Conservation (phyloP, 257 asterid species). For the Solanum ahanhuiri region DNA sequence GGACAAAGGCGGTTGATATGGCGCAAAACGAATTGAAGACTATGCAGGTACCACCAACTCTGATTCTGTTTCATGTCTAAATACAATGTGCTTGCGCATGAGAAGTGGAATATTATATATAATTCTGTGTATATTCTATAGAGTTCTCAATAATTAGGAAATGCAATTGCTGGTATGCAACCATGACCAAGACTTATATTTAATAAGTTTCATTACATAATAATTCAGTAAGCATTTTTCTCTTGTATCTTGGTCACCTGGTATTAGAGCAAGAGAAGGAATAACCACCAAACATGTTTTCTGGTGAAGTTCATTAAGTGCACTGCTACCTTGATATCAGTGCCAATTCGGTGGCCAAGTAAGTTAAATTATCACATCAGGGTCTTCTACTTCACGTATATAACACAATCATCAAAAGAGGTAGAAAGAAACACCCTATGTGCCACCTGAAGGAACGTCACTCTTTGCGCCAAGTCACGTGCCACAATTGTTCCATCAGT, state of each 20-base stretch:
- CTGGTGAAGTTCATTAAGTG: not conserved
- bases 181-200: not conserved
- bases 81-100: not conserved
- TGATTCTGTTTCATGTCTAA: not conserved
- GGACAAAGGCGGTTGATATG: slow-evolving; percentile 74
- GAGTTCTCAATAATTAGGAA: not conserved
- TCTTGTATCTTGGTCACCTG: not conserved
- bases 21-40: slow-evolving; percentile 16
- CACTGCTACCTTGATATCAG: not conserved
- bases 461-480: not conserved
- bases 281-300: not conserved
- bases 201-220: not conserved
- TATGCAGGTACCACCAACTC: not conserved
- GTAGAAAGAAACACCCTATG: not conserved
- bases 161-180: not conserved
- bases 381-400: not conserved
- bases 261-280: not conserved
- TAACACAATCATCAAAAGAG: not conserved
- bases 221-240: not conserved
- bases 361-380: not conserved
- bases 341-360: not conserved
- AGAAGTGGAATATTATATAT: not conserved
- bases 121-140: not conserved
- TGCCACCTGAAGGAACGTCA: not conserved
- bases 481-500: not conserved